Conservation (phyloP, 192 early-diverging fungal genomes). For the Endogone sp. region DNA sequence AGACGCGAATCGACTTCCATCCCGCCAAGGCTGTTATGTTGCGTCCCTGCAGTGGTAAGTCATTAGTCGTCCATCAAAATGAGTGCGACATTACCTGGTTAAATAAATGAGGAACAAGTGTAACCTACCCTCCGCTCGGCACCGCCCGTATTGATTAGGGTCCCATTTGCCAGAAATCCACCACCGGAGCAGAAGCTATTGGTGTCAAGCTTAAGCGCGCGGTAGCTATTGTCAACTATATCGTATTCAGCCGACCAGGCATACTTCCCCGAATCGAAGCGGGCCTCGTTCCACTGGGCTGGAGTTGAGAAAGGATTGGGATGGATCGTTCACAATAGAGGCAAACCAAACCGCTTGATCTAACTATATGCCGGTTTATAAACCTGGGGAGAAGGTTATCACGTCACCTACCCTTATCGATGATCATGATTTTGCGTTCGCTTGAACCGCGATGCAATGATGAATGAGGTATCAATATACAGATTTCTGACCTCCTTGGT, state of each 20-base stretch:
- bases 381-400: background rate
- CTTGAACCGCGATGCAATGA: too few relatives aligned
- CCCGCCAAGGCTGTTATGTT: slow-evolving; percentile 23
- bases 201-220: slow-evolving; percentile 34
- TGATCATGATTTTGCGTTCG: slow-evolving; percentile 49
- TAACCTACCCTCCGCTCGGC: slow-evolving; percentile 23
- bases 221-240: slow-evolving; percentile 32
- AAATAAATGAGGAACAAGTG: too few relatives aligned
- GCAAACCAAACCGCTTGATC: slow-evolving; percentile 1
- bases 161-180: slow-evolving; percentile 45
- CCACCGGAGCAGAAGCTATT: slow-evolving; percentile 57
- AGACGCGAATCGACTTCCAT: slow-evolving; percentile 40
- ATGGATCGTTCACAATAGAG: too few relatives aligned
- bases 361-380: background rate
- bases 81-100: too few relatives aligned
- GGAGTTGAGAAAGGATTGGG: background rate
- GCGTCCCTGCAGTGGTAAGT: background rate
- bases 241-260: slow-evolving; percentile 45
- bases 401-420: slow-evolving; percentile 49
- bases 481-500: too few relatives aligned
- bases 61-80: too few relatives aligned
- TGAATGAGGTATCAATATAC: too few relatives aligned
- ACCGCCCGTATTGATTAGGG: slow-evolving; percentile 43
- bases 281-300: slow-evolving; percentile 31
- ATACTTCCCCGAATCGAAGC: slow-evolving; percentile 28